These are phyloP conservation scores for Glaciozyma martinii DNA, from an alignment of 768 basidiomycete species.

Conservation along the genomic window DNA sequence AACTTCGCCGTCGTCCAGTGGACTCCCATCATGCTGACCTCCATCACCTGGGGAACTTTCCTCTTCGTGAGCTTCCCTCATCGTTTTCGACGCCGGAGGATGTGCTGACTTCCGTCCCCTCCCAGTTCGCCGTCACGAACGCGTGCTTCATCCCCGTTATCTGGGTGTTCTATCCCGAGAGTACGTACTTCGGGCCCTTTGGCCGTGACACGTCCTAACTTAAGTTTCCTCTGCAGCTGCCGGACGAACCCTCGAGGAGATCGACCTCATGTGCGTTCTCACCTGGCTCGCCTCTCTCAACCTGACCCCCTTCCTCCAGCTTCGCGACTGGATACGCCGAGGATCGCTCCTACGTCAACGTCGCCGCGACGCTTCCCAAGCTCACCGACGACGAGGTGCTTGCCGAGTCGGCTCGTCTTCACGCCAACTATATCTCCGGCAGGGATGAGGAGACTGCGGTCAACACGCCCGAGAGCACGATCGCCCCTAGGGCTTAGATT, in stretches of 20 bases:
- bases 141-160: slow-evolving; percentile 20
- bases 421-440: too few species aligned
- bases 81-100: too few species aligned
- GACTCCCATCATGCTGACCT: slow-evolving; percentile 16
- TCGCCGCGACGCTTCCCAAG: slow-evolving; percentile 5
- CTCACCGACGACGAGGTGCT: not conserved
- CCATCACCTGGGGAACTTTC: slow-evolving; percentile 11
- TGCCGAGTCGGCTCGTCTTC: too few species aligned
- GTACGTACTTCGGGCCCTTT: not conserved
- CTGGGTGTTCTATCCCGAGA: not conserved
- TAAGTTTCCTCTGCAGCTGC: slow-evolving; percentile 8
- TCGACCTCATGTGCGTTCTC: slow-evolving; percentile 39
- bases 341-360: slow-evolving; percentile 14
- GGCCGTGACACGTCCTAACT: too few species aligned
- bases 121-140: slow-evolving; percentile 18
- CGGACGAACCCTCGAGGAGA: slow-evolving; percentile 34
- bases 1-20: slow-evolving; percentile 20
- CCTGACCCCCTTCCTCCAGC: not conserved
- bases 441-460: too few species aligned
- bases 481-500: too few species aligned
- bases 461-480: too few species aligned
- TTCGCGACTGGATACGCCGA: slow-evolving; percentile 38
- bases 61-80: slow-evolving; percentile 4
- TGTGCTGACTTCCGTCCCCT: too few species aligned
- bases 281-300: slow-evolving; percentile 7